Evolutionary conservation across 2,329 filamentous ascomycete species (phyloP).

Genomic region (Chaetomium strumarium): DNA sequence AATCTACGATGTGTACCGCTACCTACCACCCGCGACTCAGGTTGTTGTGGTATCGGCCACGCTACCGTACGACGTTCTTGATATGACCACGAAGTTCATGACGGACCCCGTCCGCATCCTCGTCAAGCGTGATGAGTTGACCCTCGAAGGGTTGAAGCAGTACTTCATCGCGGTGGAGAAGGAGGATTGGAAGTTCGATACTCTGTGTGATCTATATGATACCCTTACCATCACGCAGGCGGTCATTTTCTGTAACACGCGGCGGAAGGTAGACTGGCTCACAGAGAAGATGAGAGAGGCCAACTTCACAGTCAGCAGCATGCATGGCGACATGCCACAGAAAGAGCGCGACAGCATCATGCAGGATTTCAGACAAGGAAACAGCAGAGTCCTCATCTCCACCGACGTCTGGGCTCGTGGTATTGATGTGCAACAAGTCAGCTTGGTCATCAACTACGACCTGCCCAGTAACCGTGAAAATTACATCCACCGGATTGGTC

Average conservation of each 20-base stretch:
- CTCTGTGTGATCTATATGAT: conserved; percentile 96
- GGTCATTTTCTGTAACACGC: conserved; percentile 99
- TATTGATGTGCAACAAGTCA: conserved; percentile 98
- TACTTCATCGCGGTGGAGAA: conserved; percentile 99
- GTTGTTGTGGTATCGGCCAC: conserved; percentile 98
- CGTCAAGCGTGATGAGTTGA: conserved; percentile 98
- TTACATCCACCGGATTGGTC: conserved; percentile 97
- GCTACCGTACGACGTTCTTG: conserved; percentile 92
- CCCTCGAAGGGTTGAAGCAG: conserved; percentile 93
- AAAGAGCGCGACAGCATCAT: conserved; percentile 98
- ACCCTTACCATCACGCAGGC: conserved; percentile 97
- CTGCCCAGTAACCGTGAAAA: conserved; percentile 98
- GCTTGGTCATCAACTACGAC: conserved; percentile 98
- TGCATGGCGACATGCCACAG: conserved; percentile 99
- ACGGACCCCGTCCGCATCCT: conserved; percentile 93
- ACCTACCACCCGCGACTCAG: conserved; percentile 91
- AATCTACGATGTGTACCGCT: conserved; percentile 98
- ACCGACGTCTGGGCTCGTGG: conserved; percentile 97
- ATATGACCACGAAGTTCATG: conserved; percentile 99
- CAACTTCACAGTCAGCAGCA: conserved; percentile 96
- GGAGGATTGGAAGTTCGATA: conserved; percentile 99
- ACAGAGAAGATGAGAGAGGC: conserved; percentile 99
- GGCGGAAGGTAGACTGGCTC: conserved; percentile 98
- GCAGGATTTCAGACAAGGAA: conserved; percentile 97
- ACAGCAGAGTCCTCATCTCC: conserved; percentile 91